Evolutionary conservation across 495 filamentous ascomycete genomes (phyloP), one percentile per base, ranked within the genome.

Genomic region (Neurospora hispaniola): DNA sequence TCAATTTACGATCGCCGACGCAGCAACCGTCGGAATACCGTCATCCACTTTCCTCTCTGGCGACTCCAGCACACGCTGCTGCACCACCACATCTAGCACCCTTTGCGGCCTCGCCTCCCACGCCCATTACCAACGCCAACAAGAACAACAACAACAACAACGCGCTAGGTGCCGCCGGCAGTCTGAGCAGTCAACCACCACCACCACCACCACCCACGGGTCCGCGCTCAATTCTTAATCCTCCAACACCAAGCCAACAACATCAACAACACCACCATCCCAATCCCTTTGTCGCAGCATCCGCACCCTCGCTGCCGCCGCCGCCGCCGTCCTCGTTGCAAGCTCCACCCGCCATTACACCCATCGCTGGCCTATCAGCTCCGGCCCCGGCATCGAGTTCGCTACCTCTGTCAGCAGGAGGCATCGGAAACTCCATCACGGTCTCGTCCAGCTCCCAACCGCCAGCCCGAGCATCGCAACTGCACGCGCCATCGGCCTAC

Each of bases 1-100:
- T 81, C 77, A 79, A 76, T 78, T 70, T 83, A 76, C 73, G 81
- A 76, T 82, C 83, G 72, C 78, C 80, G 70, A 83, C 80, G 5
- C 81, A 82, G 71, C 81, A 80, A 54, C 76, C 78, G 0, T 73
- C 76, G 14, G 59, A 66, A 66, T 66, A 66, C 54, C 54, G 27
- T 35, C 54, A 66, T 66, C 54, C 54, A 66, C 54, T 62, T 62
- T 62, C 48, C 48, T 59, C 48, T 23, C 48, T 62, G 54, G 54
- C 54, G 27, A 62, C 54, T 62, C 54, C 27, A 66, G 54, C 54
- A 66, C 54, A 66, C 54, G 14, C 54, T 31, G 54, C 54, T 16
- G 27, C 48, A 59, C 48, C 48, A 59, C 48, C 48, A 59, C 48
- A 59, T 23, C 48, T 20, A 59, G 48, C 9, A 20, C 69, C 76